These are phyloP conservation scores for Agaricales sp. DNA, from an alignment of 1,284 basidiomycete genomes.

Conservation along the genomic window DNA sequence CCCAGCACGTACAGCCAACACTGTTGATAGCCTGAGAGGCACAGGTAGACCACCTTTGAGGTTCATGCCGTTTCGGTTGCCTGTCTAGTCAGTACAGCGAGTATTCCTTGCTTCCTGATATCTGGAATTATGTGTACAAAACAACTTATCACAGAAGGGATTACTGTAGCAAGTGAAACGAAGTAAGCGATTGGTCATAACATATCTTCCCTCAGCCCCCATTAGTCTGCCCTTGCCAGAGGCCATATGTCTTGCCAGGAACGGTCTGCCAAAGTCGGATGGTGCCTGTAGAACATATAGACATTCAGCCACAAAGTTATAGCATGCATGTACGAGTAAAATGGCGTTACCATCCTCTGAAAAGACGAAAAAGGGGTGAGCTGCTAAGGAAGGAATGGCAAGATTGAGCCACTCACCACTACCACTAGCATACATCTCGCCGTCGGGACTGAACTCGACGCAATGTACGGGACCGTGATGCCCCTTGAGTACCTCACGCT, in stretches of 20 bases:
- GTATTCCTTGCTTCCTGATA: no score
- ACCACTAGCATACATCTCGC: conserved; percentile 96
- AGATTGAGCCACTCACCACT: conserved; percentile 67
- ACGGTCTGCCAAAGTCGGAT: conserved; percentile 96
- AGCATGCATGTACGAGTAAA: no score
- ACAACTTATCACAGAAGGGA: not conserved
- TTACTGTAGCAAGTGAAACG: not conserved
- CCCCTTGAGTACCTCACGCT: conserved; percentile 89
- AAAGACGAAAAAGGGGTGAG: conserved; percentile 9
- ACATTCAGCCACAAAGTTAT: conserved; percentile 5
- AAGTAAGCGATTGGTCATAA: conserved; percentile 3
- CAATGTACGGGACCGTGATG: conserved; percentile 97
- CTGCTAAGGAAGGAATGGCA: conserved; percentile 8
- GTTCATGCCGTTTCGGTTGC: no score
- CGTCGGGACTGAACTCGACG: conserved; percentile 91
- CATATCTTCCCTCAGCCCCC: conserved; percentile 26
- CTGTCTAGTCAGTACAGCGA: no score
- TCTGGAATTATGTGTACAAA: no score
- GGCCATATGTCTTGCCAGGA: conserved; percentile 86
- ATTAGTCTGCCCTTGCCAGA: conserved; percentile 74
- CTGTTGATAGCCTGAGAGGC: no score
- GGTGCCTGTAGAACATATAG: conserved; percentile 56
- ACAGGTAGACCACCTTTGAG: no score
- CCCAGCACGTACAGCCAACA: no score
- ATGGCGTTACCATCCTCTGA: conserved; percentile 52